Conservation (phyloP, 2,329 filamentous ascomycete species). For the Fusarium pseudoanthophilum region DNA sequence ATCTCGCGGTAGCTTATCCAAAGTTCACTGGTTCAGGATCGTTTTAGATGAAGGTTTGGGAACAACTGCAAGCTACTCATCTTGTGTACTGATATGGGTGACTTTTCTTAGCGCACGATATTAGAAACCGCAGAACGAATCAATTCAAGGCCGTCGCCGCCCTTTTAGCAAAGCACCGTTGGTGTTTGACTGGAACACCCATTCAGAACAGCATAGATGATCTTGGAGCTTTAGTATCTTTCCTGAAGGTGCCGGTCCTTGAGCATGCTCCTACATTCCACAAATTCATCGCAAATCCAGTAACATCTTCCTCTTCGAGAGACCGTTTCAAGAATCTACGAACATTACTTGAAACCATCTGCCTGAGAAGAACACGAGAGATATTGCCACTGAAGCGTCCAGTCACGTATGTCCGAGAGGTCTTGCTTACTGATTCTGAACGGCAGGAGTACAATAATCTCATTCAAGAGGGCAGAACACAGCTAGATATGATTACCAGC, state of each 20-base stretch:
- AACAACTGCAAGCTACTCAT: fast-evolving
- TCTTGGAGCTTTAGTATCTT: neutral
- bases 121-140: neutral
- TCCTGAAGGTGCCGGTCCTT: neutral
- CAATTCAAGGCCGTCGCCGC: neutral
- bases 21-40: neutral
- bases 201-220: neutral
- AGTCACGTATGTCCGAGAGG: fast-evolving
- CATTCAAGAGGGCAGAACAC: neutral
- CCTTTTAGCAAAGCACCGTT: neutral
- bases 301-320: fast-evolving
- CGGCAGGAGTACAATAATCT: neutral
- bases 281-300: neutral
- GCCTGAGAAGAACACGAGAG: neutral
- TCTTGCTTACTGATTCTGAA: neutral
- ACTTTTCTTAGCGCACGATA: fast-evolving
- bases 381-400: fast-evolving
- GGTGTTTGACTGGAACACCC: neutral
- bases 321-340: neutral
- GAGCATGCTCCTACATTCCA: fast-evolving
- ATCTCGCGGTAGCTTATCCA: neutral
- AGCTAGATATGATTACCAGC: neutral
- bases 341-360: neutral
- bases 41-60: neutral
- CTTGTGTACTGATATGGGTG: too few species aligned